Base-by-base conservation (phyloP, 176 grass and related monocot species). In the Themeda triandra region DNA sequence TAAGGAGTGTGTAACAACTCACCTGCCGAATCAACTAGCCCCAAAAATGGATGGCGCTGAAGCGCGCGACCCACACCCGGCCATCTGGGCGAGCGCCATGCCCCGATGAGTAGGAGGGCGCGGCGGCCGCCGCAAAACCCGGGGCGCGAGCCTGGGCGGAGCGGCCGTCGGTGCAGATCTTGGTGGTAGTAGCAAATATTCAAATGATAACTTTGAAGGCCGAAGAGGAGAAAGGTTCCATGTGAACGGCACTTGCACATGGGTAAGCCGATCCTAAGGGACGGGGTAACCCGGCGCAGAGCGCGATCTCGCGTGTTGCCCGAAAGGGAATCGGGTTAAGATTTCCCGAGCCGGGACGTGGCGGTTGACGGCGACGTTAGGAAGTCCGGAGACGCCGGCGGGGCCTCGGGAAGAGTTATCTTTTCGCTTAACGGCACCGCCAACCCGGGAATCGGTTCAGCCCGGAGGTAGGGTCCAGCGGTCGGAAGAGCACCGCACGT, bases 11-110 rank as follows among this genome's bases (percentile, higher is more conserved):
- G 90, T 88, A 94, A 92, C 87, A 94, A 94, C 92, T 91, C 92
- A 91, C 89, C 77, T 89, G 84, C 77, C 81, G 86, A 94, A 94
- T 94, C 86, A 94, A 91, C 92, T 91, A 87, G 86, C 89, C 92
- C 84, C 81, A 33, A 91, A 91, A 94, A 91, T 91, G 86, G 89
- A 91, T 94, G 89, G 92, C 89, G 72, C 83, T 87, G 31, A 91
- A 89, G 89, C 75, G 84, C 81, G 62, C n/a, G n/a, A n/a, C n/a
- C n/a, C n/a, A n/a, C n/a, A n/a, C n/a, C n/a, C n/a, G n/a, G n/a
- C n/a, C n/a, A n/a, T n/a, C n/a, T n/a, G n/a, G n/a, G n/a, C n/a
- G n/a, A n/a, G n/a, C n/a, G n/a, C n/a, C n/a, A n/a, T n/a, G n/a
- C n/a, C n/a, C n/a, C n/a, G n/a, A n/a, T n/a, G n/a, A n/a, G n/a